Base-by-base conservation (phyloP, 306 rosid species). In the cucumber (Cucumis sativus) region DNA sequence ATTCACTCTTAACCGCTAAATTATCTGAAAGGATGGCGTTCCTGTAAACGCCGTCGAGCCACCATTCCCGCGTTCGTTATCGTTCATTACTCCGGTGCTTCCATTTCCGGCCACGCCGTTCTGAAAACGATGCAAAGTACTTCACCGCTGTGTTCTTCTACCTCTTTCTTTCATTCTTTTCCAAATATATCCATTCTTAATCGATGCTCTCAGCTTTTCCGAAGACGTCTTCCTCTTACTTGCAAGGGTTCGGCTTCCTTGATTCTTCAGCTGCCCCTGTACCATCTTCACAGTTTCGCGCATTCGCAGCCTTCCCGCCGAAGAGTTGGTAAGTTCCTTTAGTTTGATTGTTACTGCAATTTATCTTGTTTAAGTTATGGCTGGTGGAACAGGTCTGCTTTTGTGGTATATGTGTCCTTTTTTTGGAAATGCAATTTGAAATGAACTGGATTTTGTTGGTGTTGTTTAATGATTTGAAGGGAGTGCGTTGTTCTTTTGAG, bases 121-220 rank as follows among this genome's bases (percentile, higher is more conserved):
- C 47, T 14, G 45, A 56, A 20, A 74, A 70, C 64, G 60, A 84
- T 87, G 84, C 89, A 61, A 72, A 80, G 84, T 61, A 80, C 76
- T 78, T 79, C 84, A 4, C 52, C 83, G 52, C 82, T 87, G 30
- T 89, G 88, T 64, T 81, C 78, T 75, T 78, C 82, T 35, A 80
- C 74, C 68, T 60, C 77, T 8, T 82, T 83, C 37, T 72, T 81
- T 63, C 76, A 78, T 63, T 41, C 68, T 33, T 75, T 88, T 56
- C 30, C 79, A 20, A 10, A 75, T 58, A 81, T 79, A 59, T 73
- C 85, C 21, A 52, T 77, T 75, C 77, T 86, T 76, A 87, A 74
- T 60, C 82, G 80, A 70, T 67, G 78, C 67, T 40, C 73, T 23
- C 30, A 68, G 73, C 86, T 86, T 23, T 75, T 79, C 77, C 78